These are phyloP conservation scores for Rhodocollybia butyracea DNA, from an alignment of 768 basidiomycete genomes.

Conservation along the genomic window DNA sequence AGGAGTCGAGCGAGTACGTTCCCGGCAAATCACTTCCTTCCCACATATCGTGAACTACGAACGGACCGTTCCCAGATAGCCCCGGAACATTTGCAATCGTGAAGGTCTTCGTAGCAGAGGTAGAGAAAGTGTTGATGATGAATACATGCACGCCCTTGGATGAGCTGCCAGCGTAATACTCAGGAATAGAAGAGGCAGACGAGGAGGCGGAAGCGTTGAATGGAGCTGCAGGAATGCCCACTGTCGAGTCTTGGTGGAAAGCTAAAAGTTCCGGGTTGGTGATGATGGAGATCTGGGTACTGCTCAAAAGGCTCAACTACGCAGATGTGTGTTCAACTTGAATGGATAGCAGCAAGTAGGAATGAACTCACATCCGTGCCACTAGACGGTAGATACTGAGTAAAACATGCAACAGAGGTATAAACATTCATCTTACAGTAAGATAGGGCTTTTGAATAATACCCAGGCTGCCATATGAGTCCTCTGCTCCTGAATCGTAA, in stretches of 20 bases:
- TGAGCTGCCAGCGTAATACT: slow-evolving; percentile 50
- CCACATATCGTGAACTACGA: slow-evolving; percentile 56
- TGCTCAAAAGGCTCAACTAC: slow-evolving; percentile 38
- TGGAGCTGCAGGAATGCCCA: slow-evolving; percentile 45
- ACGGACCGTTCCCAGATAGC: slow-evolving; percentile 30
- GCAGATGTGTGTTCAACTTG: neutral
- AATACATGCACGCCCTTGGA: slow-evolving; percentile 51
- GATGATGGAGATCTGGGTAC: slow-evolving; percentile 44
- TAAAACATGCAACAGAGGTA: neutral
- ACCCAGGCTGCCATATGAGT: slow-evolving; percentile 59
- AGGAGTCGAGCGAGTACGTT: slow-evolving; percentile 30
- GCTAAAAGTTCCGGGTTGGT: slow-evolving; percentile 50
- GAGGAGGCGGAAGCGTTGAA: slow-evolving; percentile 40
- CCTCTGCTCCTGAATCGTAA: slow-evolving; percentile 47
- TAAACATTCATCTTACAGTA: slow-evolving; percentile 31
- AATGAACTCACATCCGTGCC: slow-evolving; percentile 34
- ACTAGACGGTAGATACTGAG: neutral
- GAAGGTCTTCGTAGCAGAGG: slow-evolving; percentile 41
- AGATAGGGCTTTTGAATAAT: slow-evolving; percentile 56
- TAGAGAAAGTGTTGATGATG: slow-evolving; percentile 45
- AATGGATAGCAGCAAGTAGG: neutral
- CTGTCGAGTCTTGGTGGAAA: slow-evolving; percentile 47
- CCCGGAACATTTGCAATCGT: slow-evolving; percentile 45
- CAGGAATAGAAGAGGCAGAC: slow-evolving; percentile 42
- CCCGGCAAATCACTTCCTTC: slow-evolving; percentile 38